Evolutionary conservation across 805 yeast species (phyloP).

Genomic region (Metschnikowia lunata): DNA sequence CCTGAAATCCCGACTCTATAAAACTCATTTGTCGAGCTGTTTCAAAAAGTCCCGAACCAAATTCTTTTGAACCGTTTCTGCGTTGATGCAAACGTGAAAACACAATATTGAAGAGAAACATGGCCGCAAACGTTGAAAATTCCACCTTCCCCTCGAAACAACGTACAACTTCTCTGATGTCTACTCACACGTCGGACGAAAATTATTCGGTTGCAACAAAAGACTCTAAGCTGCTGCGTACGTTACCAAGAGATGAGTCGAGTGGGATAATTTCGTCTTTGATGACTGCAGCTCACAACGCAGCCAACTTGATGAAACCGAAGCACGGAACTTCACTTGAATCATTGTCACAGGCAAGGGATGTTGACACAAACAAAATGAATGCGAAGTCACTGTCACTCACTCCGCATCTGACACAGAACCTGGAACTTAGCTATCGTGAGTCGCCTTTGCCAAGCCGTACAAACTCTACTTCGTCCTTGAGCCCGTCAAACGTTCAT

Average conservation of each 20-base stretch:
- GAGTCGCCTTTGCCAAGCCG: neutral
- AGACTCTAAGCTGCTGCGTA: neutral
- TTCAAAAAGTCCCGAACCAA: too few species aligned
- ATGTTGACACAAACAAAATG: neutral
- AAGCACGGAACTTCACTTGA: conserved; percentile 8
- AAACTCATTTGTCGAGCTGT: too few species aligned
- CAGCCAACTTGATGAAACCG: conserved; percentile 27
- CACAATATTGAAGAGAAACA: too few species aligned
- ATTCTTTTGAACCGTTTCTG: too few species aligned
- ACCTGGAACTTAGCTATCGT: neutral
- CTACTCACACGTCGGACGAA: neutral
- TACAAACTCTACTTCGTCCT: neutral
- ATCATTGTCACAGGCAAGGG: neutral
- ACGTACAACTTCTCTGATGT: neutral
- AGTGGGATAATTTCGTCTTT: conserved; percentile 42
- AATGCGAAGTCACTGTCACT: neutral
- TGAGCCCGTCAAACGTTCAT: conserved; percentile 31
- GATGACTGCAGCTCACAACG: conserved; percentile 45
- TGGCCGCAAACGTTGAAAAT: too few species aligned
- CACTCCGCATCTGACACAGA: neutral
- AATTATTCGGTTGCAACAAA: neutral
- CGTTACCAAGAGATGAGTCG: conserved; percentile 9
- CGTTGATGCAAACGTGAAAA: too few species aligned
- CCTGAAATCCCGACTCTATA: too few species aligned
- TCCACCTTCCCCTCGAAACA: too few species aligned